Evolutionary conservation across 257 asterid species (phyloP), one percentile per base, ranked within the genome.

Genomic region (Solanum sejunctum): DNA sequence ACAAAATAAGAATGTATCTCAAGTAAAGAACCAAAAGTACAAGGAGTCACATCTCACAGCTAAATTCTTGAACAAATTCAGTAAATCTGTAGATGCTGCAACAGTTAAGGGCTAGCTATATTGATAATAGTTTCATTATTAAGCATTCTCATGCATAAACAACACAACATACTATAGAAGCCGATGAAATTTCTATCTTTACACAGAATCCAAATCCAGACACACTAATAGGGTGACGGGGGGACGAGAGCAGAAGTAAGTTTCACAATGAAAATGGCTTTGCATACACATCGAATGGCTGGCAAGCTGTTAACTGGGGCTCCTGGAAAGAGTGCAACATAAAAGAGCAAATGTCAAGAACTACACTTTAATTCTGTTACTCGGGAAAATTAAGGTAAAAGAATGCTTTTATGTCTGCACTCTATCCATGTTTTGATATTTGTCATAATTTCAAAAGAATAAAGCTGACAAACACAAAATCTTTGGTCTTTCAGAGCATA

Each of bases 231-330:
- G 39, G n/a, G 77, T 51, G 23, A 71, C 4, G 43, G 26, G 7
- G 61, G 61, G 81, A 66, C 45, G 84, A 82, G 83, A 84, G 71
- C 56, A 70, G 67, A 2, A 23, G 45, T 32, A 45, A 21, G 51
- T 54, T 52, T 96, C 93, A 96, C 83, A 96, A 93, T 61, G 92
- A 91, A 89, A 96, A 96, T n/a, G 98, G 99, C 89, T 95, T 95
- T 7, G 95, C 85, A 88, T 93, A 95, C 58, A 92, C 98, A 75
- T 96, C 98, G 83, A 93, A 95, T 21, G 96, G 92, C 82, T 91
- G 90, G 84, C 92, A 91, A 63, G 99, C 92, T 83, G 97, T 95
- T 57, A 96, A 87, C 67, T 96, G 98, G 5, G 99, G 99, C 87
- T 96, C 99, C 99, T 95, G 98, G 79, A 26, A 58, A 84, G 85